Conservation (phyloP, 768 basidiomycete species). For the Macrolepiota dolichaula region DNA sequence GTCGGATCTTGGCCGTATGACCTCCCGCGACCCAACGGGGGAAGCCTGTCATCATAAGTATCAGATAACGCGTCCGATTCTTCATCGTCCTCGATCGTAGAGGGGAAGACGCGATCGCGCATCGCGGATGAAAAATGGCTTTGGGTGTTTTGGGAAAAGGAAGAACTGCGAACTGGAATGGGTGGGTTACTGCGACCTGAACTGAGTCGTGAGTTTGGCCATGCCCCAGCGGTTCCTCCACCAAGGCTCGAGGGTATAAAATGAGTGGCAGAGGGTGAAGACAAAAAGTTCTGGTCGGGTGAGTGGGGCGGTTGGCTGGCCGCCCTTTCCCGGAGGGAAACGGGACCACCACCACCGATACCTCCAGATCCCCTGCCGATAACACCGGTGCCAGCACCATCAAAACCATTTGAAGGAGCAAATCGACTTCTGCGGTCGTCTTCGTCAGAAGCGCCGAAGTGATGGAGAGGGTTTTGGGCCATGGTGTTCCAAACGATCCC, state of each 20-base stretch:
- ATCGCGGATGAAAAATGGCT: conserved; percentile 59
- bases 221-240: conserved; percentile 30
- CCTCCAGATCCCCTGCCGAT: conserved; percentile 12
- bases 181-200: conserved; percentile 42
- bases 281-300: conserved; percentile 41
- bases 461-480: conserved; percentile 9
- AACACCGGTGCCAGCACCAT: neutral
- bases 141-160: conserved; percentile 58
- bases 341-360: conserved; percentile 37
- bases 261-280: conserved; percentile 51
- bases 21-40: conserved; percentile 53
- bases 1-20: conserved; percentile 59
- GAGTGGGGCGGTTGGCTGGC: conserved; percentile 67
- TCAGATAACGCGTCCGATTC: conserved; percentile 65
- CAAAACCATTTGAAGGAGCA: conserved; percentile 6
- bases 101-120: conserved; percentile 67
- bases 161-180: conserved; percentile 64
- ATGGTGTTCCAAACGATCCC: neutral
- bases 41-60: conserved; percentile 54
- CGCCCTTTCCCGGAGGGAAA: conserved; percentile 57
- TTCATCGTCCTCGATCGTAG: conserved; percentile 74
- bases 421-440: conserved; percentile 8
- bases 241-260: conserved; percentile 49
- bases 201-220: conserved; percentile 45
- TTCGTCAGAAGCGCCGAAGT: conserved; percentile 7